Evolutionary conservation across 345 rosid species (phyloP).

Genomic region (Boechera stricta): DNA sequence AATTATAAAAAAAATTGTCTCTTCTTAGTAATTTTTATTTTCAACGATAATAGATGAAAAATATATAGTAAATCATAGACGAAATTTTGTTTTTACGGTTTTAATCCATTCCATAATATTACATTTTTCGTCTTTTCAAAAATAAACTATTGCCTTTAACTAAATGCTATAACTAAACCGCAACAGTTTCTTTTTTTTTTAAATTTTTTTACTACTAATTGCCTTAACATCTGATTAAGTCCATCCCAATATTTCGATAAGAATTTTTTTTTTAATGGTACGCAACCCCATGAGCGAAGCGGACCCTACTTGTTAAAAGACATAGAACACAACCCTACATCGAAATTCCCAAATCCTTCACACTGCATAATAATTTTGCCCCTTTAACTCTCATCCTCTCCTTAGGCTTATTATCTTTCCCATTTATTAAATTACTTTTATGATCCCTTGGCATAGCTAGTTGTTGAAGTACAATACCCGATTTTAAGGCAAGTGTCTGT

Average conservation of each 20-base stretch:
- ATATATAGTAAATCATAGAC: too few species aligned
- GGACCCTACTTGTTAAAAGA: conserved; percentile 45
- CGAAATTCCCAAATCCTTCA: conserved; percentile 40
- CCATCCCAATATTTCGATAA: neutral
- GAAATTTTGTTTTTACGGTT: too few species aligned
- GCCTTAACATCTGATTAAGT: neutral
- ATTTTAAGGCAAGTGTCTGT: conserved; percentile 39
- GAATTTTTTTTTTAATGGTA: neutral
- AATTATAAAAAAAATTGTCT: too few species aligned
- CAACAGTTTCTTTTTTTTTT: too few species aligned
- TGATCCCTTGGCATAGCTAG: conserved; percentile 24
- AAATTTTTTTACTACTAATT: neutral
- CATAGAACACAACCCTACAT: conserved; percentile 43
- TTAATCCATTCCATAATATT: too few species aligned
- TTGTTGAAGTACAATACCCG: conserved; percentile 38
- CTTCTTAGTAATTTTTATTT: neutral
- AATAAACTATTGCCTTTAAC: too few species aligned
- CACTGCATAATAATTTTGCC: conserved; percentile 36
- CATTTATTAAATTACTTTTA: conserved; percentile 18
- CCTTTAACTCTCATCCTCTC: conserved; percentile 40
- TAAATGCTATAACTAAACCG: too few species aligned
- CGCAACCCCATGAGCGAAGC: conserved; percentile 30
- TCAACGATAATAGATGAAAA: neutral
- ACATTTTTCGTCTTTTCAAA: too few species aligned
- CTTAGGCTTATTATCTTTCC: conserved; percentile 39